Percentiles rank a stretch among this genome's conserved stretches.
phyloP scores from a whole-genome alignment of 768 basidiomycete genomes.

The Lactifluus echinatus region DNA sequence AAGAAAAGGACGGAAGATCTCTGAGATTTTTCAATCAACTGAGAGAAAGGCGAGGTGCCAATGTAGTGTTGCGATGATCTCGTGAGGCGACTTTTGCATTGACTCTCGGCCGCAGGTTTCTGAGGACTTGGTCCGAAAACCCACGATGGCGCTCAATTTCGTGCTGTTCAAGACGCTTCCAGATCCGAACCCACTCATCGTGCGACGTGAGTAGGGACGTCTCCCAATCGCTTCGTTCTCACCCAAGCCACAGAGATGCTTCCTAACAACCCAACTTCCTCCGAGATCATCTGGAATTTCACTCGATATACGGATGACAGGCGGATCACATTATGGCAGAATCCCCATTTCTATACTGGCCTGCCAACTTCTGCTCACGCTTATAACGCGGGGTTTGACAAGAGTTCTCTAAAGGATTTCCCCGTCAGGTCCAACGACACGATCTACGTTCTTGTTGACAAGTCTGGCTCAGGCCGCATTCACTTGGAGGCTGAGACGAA shows the following conservation, averaged over 20 bases:
- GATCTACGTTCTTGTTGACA: slow-evolving; percentile 1
- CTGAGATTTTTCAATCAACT: neutral
- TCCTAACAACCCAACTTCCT: neutral
- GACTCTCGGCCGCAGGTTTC: neutral
- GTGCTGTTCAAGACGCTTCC: neutral
- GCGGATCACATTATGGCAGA: neutral
- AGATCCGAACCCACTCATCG: neutral
- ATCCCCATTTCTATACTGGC: neutral
- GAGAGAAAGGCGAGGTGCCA: neutral
- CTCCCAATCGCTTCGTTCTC: neutral
- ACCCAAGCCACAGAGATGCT: neutral
- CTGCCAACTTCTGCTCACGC: neutral
- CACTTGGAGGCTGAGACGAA: neutral
- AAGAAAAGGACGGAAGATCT: neutral
- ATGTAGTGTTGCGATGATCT: neutral
- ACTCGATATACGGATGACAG: neutral
- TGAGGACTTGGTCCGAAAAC: neutral
- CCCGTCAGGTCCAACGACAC: neutral
- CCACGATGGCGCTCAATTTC: neutral
- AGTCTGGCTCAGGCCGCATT: neutral
- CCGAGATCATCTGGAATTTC: slow-evolving; percentile 5
- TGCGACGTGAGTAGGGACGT: neutral
- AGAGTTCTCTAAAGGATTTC: neutral
- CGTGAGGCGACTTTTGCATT: neutral
- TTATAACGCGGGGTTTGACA: neutral